These are phyloP conservation scores for Daldinia caldariorum DNA, from an alignment of 495 filamentous ascomycete species.

Conservation along the genomic window DNA sequence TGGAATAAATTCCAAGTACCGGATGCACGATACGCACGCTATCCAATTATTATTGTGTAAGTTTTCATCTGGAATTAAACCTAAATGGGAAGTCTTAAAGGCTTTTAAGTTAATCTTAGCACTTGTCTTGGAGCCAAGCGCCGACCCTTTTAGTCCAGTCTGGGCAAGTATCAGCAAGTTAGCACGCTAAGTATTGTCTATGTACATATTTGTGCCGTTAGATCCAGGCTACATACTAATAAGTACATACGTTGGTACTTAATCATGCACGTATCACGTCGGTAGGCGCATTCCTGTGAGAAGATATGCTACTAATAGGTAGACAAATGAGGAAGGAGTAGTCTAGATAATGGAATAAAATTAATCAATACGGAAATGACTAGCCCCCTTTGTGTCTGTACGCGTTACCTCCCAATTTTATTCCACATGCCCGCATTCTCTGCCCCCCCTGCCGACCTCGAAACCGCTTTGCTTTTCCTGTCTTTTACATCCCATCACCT, in stretches of 20 bases:
- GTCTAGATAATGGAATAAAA: slow-evolving; percentile 14
- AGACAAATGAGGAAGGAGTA: slow-evolving; percentile 4
- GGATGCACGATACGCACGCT: too few species aligned
- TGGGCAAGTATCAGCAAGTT: slow-evolving; percentile 6
- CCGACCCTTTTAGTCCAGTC: slow-evolving; percentile 7
- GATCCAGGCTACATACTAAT: not conserved
- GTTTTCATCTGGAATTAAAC: not conserved
- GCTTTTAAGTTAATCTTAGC: not conserved
- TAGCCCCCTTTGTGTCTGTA: slow-evolving; percentile 6
- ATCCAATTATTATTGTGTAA: not conserved
- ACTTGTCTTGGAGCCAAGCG: not conserved
- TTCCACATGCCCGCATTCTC: slow-evolving; percentile 1
- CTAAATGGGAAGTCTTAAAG: slow-evolving; percentile 1
- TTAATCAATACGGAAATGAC: slow-evolving; percentile 17
- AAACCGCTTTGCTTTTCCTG: slow-evolving; percentile 8
- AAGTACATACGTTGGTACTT: not conserved
- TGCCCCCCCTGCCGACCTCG: not conserved
- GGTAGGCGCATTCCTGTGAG: slow-evolving; percentile 1
- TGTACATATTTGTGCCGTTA: not conserved
- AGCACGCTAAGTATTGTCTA: not conserved
- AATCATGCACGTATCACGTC: not conserved
- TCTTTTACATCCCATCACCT: slow-evolving; percentile 6
- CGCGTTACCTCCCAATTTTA: slow-evolving; percentile 8
- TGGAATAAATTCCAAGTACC: slow-evolving; percentile 4
- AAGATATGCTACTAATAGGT: slow-evolving; percentile 10